Conservation (phyloP, 2,329 filamentous ascomycete genomes). For the Trichoderma hamatum region DNA sequence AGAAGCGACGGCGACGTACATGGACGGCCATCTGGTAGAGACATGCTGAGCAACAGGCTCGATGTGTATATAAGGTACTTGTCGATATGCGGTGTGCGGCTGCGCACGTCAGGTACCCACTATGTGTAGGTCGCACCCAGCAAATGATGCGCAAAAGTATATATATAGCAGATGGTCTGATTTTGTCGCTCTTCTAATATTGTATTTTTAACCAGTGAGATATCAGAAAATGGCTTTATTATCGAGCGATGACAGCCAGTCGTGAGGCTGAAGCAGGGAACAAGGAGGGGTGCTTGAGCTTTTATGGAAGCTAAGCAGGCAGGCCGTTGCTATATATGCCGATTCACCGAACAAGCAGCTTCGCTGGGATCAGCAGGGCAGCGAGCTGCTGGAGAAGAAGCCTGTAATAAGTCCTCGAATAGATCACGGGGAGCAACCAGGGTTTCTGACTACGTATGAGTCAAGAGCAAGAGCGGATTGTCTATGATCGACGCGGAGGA, state of each 20-base stretch:
- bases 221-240: not conserved
- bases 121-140: not conserved
- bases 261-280: slow-evolving; percentile 11
- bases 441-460: slow-evolving; percentile 6
- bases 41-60: slow-evolving; percentile 35
- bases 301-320: slow-evolving; percentile 7
- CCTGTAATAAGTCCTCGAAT: not conserved
- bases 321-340: not conserved
- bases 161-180: not conserved
- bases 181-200: not conserved
- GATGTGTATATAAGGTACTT: not conserved
- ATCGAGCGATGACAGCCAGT: slow-evolving; percentile 16
- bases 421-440: not conserved
- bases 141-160: not conserved
- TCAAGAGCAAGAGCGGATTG: not conserved
- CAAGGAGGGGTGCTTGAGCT: slow-evolving; percentile 1
- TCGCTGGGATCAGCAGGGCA: not conserved
- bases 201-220: slow-evolving; percentile 14
- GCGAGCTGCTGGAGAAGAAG: not conserved
- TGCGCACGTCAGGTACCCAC: slow-evolving; percentile 11
- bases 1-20: slow-evolving; percentile 35
- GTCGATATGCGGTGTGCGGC: slow-evolving; percentile 4
- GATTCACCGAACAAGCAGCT: slow-evolving; percentile 10
- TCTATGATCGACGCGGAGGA: slow-evolving; percentile 13
- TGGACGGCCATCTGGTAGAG: slow-evolving; percentile 37